A percentile compares a stretch with the other conserved stretches of the same genome.
phyloP scores from a whole-genome alignment of 176 grass and related monocot species.

The Aegilops speltoides region DNA sequence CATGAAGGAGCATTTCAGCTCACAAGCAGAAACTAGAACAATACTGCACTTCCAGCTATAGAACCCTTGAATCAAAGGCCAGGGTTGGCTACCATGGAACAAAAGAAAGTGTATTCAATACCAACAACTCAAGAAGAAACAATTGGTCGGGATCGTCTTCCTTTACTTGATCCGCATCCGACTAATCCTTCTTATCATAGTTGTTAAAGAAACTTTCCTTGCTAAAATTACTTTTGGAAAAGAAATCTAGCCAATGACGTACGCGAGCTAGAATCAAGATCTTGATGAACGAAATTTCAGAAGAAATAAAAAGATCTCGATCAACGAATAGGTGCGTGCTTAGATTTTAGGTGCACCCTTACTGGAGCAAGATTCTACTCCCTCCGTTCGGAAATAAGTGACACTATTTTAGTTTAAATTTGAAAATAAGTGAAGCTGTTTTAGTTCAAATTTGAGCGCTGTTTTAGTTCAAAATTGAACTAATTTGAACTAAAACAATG shows the following conservation, averaged over 20 bases:
- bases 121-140: neutral
- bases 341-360: neutral
- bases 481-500: too few relatives aligned
- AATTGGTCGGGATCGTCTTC: neutral
- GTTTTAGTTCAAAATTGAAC: too few relatives aligned
- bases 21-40: neutral
- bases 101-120: neutral
- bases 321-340: neutral
- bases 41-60: neutral
- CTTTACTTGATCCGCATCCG: neutral
- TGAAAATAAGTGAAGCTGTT: too few relatives aligned
- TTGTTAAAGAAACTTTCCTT: neutral
- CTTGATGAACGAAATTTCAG: neutral
- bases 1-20: too few relatives aligned
- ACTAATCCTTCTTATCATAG: neutral
- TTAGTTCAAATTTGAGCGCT: too few relatives aligned
- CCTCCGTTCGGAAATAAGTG: too few relatives aligned
- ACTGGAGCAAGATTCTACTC: too few relatives aligned
- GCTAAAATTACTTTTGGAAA: neutral
- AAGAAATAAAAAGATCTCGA: too few relatives aligned
- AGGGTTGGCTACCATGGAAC: neutral
- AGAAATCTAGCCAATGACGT: neutral
- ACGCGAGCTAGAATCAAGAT: neutral
- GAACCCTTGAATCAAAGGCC: too few relatives aligned
- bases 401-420: too few relatives aligned